Conservation (phyloP, 768 basidiomycete species). For the Dictyophora rubrovolvata region DNA sequence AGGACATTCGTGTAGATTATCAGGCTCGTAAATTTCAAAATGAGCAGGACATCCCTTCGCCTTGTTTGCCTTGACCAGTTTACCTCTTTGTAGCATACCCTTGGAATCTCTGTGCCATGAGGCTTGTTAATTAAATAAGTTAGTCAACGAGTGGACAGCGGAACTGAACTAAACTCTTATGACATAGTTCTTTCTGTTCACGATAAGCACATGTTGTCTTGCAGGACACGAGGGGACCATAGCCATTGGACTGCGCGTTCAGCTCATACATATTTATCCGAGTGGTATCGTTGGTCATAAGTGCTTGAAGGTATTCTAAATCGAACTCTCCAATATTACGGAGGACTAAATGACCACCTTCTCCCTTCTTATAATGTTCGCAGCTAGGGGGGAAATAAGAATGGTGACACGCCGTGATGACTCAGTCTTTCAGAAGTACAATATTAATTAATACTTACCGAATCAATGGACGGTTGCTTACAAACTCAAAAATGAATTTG, state of each 20-base stretch:
- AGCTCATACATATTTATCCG: slow-evolving; percentile 5
- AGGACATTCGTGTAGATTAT: slow-evolving; percentile 9
- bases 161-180: slow-evolving; percentile 9
- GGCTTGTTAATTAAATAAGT: neutral
- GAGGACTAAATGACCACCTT: slow-evolving; percentile 14
- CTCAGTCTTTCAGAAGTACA: too few relatives aligned
- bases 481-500: neutral
- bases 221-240: slow-evolving; percentile 18
- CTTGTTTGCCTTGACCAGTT: neutral
- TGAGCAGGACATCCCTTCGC: neutral
- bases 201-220: slow-evolving; percentile 11
- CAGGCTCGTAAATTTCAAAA: slow-evolving; percentile 10
- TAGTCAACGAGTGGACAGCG: neutral
- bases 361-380: too few relatives aligned
- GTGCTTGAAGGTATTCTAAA: slow-evolving; percentile 15
- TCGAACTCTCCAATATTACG: slow-evolving; percentile 17
- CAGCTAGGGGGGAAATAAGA: too few relatives aligned
- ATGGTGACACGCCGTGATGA: too few relatives aligned
- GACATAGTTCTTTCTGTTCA: slow-evolving; percentile 14
- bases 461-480: slow-evolving; percentile 15
- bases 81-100: slow-evolving; percentile 13
- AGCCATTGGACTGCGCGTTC: slow-evolving; percentile 8
- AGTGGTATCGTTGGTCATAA: slow-evolving; percentile 8
- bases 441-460: slow-evolving; percentile 6
- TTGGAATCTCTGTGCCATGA: slow-evolving; percentile 15